phyloP scores from a whole-genome alignment of 768 basidiomycete genomes.

The Macrocybe gigantea region DNA sequence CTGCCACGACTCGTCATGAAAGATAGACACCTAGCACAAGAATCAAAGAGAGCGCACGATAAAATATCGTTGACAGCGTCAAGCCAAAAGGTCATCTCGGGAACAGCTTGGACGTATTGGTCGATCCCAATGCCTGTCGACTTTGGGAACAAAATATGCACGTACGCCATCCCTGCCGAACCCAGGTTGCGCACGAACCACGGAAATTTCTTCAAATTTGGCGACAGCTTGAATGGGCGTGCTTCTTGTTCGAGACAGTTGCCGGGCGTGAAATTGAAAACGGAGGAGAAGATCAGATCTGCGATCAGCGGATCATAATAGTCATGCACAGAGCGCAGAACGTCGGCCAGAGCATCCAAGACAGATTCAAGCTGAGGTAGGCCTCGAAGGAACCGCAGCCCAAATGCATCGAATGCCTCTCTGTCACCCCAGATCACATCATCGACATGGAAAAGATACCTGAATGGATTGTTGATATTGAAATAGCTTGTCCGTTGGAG shows the following conservation, averaged over 20 bases:
- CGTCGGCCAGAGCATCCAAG: slow-evolving; percentile 8
- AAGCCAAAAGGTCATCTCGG: slow-evolving; percentile 15
- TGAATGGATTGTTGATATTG: not conserved
- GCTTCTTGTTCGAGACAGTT: slow-evolving; percentile 12
- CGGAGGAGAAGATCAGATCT: slow-evolving; percentile 12
- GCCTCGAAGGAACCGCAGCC: slow-evolving; percentile 11
- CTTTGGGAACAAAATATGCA: slow-evolving; percentile 13
- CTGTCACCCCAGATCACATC: slow-evolving; percentile 8
- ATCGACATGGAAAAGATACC: slow-evolving; percentile 17
- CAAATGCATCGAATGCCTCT: slow-evolving; percentile 6
- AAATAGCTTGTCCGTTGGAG: not conserved
- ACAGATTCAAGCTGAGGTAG: slow-evolving; percentile 13
- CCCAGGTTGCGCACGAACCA: slow-evolving; percentile 16
- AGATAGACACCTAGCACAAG: not conserved
- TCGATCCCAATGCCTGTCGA: slow-evolving; percentile 6
- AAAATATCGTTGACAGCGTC: slow-evolving; percentile 13
- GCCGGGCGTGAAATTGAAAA: slow-evolving; percentile 12
- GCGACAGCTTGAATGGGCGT: slow-evolving; percentile 2
- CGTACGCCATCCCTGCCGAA: slow-evolving; percentile 10
- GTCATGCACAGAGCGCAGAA: slow-evolving; percentile 9
- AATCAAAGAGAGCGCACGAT: slow-evolving; percentile 9
- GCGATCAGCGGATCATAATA: slow-evolving; percentile 11
- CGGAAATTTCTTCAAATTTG: slow-evolving; percentile 10
- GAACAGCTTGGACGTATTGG: slow-evolving; percentile 13
- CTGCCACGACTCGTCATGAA: not conserved